Percentiles rank a stretch among this genome's conserved stretches.
Conservation (phyloP, 2,329 filamentous ascomycete species). For the Fusarium euwallaceae region DNA sequence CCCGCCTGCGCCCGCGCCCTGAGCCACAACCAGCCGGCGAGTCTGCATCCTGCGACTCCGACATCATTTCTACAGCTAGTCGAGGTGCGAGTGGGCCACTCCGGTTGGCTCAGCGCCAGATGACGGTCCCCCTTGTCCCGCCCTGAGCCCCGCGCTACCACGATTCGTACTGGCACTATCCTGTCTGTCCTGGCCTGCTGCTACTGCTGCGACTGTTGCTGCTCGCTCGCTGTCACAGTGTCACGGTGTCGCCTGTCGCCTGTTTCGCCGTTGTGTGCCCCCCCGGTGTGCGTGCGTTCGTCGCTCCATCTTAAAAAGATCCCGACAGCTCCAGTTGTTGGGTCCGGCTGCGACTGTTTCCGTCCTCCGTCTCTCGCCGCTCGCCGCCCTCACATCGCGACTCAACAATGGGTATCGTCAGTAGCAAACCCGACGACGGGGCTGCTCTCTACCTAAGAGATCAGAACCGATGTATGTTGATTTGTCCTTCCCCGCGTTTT, state of each 20-base stretch:
- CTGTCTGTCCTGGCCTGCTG: constrained; percentile 37
- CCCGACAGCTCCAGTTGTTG: constrained; percentile 44
- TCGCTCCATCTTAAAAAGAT: constrained; percentile 45
- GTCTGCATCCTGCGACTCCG: constrained; percentile 18
- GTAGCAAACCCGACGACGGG: constrained; percentile 88
- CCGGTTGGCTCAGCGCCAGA: constrained; percentile 50
- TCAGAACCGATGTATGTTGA: constrained; percentile 84
- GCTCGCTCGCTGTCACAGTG: constrained; percentile 39
- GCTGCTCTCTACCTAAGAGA: constrained; percentile 87
- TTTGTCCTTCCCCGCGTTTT: constrained; percentile 29
- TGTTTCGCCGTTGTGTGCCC: constrained; percentile 37
- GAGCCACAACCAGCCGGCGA: constrained; percentile 30
- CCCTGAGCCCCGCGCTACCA: constrained; percentile 49
- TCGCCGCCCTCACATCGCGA: constrained; percentile 36
- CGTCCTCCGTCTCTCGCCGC: constrained; percentile 34
- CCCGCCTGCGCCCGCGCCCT: constrained; percentile 9
- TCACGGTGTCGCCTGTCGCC: constrained; percentile 44
- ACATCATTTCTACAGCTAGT: constrained; percentile 37
- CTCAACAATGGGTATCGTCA: constrained; percentile 88
- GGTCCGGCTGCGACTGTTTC: constrained; percentile 34
- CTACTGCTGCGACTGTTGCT: constrained; percentile 18
- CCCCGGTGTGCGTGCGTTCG: constrained; percentile 30
- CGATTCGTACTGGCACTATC: constrained; percentile 42
- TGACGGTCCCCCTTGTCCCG: constrained; percentile 48
- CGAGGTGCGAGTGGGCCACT: constrained; percentile 44